Evolutionary conservation across 768 basidiomycete genomes (phyloP).

Genomic region (Leccinum subgranulosum): DNA sequence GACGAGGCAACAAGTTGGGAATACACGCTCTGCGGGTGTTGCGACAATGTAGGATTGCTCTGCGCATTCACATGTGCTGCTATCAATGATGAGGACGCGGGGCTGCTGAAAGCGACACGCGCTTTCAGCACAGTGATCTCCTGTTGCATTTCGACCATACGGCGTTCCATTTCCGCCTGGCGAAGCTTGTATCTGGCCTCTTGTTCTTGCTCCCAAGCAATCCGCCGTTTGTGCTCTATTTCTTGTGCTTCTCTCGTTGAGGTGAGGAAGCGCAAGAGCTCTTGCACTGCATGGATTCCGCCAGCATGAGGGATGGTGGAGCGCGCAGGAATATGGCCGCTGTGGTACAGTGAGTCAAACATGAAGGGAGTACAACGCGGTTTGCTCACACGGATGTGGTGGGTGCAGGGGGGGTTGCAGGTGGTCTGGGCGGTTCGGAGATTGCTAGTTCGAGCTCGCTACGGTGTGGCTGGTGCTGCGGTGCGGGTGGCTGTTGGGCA

Average conservation of each 20-base stretch:
- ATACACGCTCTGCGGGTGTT: slow-evolving; percentile 9
- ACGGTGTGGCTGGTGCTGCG: slow-evolving; percentile 47
- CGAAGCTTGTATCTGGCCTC: slow-evolving; percentile 54
- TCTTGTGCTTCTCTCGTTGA: slow-evolving; percentile 59
- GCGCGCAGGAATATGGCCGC: slow-evolving; percentile 11
- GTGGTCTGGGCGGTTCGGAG: slow-evolving; percentile 36
- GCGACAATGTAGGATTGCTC: background rate
- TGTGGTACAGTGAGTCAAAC: slow-evolving; percentile 2
- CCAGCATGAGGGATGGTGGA: slow-evolving; percentile 32
- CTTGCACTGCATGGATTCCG: slow-evolving; percentile 49
- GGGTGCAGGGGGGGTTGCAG: slow-evolving; percentile 18
- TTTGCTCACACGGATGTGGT: slow-evolving; percentile 38
- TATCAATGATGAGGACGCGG: slow-evolving; percentile 4
- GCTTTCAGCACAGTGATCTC: slow-evolving; percentile 48
- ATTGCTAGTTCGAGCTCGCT: slow-evolving; percentile 67
- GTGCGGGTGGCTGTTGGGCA: slow-evolving; percentile 29
- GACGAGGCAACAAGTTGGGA: slow-evolving; percentile 3
- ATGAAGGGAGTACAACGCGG: background rate
- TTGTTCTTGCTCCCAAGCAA: slow-evolving; percentile 69
- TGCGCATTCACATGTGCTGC: slow-evolving; percentile 1
- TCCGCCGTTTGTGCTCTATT: slow-evolving; percentile 53
- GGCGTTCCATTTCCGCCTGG: slow-evolving; percentile 58
- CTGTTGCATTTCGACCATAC: slow-evolving; percentile 51
- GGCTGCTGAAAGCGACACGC: slow-evolving; percentile 31
- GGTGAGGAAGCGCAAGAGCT: slow-evolving; percentile 57